phyloP scores from a whole-genome alignment of 352 stramenopile species.

The Pilasporangium apinafurcum region DNA sequence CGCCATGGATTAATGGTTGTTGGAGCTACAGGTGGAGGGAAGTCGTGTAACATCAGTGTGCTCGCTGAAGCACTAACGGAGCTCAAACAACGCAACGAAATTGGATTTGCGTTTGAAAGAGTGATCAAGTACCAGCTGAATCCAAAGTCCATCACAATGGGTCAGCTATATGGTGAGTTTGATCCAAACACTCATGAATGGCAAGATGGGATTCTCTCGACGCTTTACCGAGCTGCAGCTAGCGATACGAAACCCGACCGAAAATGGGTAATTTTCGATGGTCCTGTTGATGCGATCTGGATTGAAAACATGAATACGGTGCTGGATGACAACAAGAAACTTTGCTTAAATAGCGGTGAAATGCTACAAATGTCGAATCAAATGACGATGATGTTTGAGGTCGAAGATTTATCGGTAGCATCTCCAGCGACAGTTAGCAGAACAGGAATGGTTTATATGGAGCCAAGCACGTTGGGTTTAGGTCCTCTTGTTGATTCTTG shows the following conservation, averaged over 20 bases:
- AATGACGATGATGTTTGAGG: conserved; percentile 98
- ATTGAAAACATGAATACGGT: conserved; percentile 98
- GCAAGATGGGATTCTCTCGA: conserved; percentile 94
- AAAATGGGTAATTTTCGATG: conserved; percentile 95
- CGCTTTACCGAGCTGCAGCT: conserved; percentile 87
- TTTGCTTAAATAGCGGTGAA: conserved; percentile 92
- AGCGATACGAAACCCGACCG: conserved; percentile 85
- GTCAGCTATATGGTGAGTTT: conserved; percentile 93
- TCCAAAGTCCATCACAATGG: conserved; percentile 94
- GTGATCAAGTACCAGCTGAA: conserved; percentile 91
- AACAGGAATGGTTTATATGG: conserved; percentile 96
- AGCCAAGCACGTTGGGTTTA: conserved; percentile 88
- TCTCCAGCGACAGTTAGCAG: conserved; percentile 93
- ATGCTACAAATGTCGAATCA: conserved; percentile 94
- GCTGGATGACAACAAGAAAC: conserved; percentile 94
- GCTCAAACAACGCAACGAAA: conserved; percentile 65
- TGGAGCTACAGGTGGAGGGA: conserved; percentile 86
- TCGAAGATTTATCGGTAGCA: conserved; percentile 92
- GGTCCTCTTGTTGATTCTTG: conserved; percentile 87
- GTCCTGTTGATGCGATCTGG: conserved; percentile 93
- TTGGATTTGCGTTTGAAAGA: conserved; percentile 86
- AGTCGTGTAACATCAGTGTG: conserved; percentile 88
- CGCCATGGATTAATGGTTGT: conserved; percentile 96
- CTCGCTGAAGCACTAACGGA: conserved; percentile 88
- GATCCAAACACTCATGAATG: conserved; percentile 95